Conservation (phyloP, 805 yeast species). For the Ogataea pilisensis region DNA sequence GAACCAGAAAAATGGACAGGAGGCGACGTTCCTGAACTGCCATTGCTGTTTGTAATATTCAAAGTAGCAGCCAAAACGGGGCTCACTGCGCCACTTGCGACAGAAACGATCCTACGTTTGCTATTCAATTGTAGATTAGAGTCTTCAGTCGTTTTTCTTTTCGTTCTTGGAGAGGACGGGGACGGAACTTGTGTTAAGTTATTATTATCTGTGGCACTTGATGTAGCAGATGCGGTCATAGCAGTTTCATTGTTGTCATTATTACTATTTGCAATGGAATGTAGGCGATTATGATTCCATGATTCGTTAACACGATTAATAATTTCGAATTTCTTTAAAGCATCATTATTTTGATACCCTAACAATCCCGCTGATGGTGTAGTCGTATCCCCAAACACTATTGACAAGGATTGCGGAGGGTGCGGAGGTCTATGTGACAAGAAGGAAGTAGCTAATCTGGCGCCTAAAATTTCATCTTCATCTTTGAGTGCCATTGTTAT, state of each 20-base stretch:
- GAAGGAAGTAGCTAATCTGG: conserved; percentile 11
- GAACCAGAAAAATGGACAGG: not conserved
- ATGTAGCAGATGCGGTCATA: too few species aligned
- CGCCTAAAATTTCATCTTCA: conserved; percentile 23
- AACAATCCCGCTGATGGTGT: too few species aligned
- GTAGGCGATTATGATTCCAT: conserved; percentile 30
- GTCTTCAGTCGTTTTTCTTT: conserved; percentile 17
- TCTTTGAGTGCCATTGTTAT: conserved; percentile 30
- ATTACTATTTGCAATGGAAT: not conserved
- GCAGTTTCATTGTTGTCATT: conserved; percentile 5
- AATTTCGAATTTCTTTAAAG: conserved; percentile 29
- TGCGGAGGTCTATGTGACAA: conserved; percentile 5
- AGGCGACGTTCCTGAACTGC: conserved; percentile 1
- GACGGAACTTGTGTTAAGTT: not conserved
- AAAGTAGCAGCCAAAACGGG: conserved; percentile 8
- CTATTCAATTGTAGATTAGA: not conserved
- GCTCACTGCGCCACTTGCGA: conserved; percentile 5
- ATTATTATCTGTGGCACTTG: conserved; percentile 5
- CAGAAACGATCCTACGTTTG: conserved; percentile 23
- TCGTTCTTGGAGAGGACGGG: conserved; percentile 1
- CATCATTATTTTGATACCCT: too few species aligned
- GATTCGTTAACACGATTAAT: conserved; percentile 33
- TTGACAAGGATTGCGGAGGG: conserved; percentile 4
- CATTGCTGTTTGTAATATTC: not conserved
- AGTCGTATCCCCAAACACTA: too few species aligned